Evolutionary conservation across 306 rosid species (phyloP), one percentile per base, ranked within the genome.

Genomic region (Betula pendula): DNA sequence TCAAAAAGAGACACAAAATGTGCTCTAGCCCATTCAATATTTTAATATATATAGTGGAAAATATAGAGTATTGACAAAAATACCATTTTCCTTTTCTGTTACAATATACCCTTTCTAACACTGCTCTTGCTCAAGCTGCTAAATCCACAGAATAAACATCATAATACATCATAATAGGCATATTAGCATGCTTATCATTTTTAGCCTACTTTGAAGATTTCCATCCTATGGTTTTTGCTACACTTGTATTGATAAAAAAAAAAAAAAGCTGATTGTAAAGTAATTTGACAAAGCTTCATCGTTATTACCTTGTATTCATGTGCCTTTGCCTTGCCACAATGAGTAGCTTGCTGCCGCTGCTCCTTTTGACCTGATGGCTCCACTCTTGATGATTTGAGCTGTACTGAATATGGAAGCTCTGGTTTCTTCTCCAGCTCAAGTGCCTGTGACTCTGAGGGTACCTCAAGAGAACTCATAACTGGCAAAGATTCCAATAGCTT

Each of bases 331-430:
- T 20, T 55, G 29, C 63, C 63, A 55, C 63, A 4, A 55, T 22
- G 31, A 1, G 14, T 55, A 55, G 63, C 33, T 24, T 55, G 13
- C 63, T 20, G 63, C 63, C 22, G 63, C 63, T 55, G 33, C 16
- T 55, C 31, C 63, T 55, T 55, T 55, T 22, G 33, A 55, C 33
- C 29, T 22, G 31, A 24, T 55, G 63, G 63, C 29, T 48, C 17
- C 63, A 71, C 11, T 40, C 38, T 71, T 29, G 82, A 70, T 43
- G 51, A 65, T 75, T 42, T 42, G 43, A 33, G 40, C 51, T 70
- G 29, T 33, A 24, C 48, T 56, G 70, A 76, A 71, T 14, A 2
- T 47, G 77, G 77, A 60, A 52, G 63, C 63, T 4, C 63, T 22
- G 13, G 33, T 20, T 22, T 27, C 63, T 55, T 29, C 24, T 7